A percentile compares a stretch with the other conserved stretches of the same genome.
Evolutionary conservation across 2,329 filamentous ascomycete species (phyloP).

Genomic region (Colletotrichum trifolii): DNA sequence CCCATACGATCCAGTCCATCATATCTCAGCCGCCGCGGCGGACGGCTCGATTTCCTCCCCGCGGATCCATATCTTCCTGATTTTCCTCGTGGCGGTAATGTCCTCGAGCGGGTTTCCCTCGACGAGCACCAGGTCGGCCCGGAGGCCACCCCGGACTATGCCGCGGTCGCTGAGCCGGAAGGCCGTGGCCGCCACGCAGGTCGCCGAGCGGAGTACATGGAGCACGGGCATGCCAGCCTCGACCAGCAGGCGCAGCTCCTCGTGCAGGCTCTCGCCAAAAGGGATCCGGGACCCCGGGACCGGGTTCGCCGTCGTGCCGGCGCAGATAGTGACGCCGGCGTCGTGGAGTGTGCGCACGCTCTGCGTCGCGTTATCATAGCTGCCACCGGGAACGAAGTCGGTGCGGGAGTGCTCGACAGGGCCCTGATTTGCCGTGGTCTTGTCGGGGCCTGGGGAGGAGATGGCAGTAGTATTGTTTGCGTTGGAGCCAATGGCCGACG

Average conservation of each 20-base stretch:
- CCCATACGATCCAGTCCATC: no score
- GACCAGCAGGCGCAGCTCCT: slow-evolving; percentile 40
- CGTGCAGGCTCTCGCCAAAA: slow-evolving; percentile 39
- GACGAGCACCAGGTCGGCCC: slow-evolving; percentile 46
- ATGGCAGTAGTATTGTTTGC: no score
- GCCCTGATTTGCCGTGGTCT: background rate
- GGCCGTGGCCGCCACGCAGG: slow-evolving; percentile 34
- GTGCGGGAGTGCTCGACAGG: background rate
- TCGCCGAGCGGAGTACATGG: slow-evolving; percentile 40
- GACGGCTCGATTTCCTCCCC: slow-evolving; percentile 39
- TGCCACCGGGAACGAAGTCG: slow-evolving; percentile 4
- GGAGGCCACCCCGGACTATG: slow-evolving; percentile 38
- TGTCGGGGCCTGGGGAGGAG: no score
- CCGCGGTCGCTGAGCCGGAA: slow-evolving; percentile 44
- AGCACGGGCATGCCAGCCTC: slow-evolving; percentile 37
- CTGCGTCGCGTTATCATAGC: slow-evolving; percentile 40
- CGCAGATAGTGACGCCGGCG: slow-evolving; percentile 44
- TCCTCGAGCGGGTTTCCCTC: slow-evolving; percentile 43
- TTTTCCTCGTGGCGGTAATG: slow-evolving; percentile 41
- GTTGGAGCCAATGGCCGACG: background rate
- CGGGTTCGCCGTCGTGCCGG: slow-evolving; percentile 45
- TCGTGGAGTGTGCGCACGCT: slow-evolving; percentile 41
- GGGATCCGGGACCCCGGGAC: slow-evolving; percentile 23
- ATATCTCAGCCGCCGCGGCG: no score
- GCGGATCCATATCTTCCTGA: slow-evolving; percentile 43